Evolutionary conservation across 2,329 filamentous ascomycete species (phyloP).

Genomic region (Lizonia empirigonia): DNA sequence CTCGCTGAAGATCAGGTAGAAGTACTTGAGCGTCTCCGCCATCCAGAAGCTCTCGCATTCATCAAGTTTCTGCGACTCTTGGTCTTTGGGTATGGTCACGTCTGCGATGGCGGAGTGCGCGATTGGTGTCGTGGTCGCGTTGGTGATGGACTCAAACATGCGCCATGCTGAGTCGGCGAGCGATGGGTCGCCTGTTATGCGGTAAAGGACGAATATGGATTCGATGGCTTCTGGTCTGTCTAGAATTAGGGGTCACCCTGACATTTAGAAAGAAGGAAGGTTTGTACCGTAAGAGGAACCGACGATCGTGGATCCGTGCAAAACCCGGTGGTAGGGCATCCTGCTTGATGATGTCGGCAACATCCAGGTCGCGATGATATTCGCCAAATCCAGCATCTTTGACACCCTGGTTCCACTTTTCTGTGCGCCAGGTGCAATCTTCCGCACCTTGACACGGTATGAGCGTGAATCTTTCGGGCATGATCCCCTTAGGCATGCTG

Average conservation of each 20-base stretch:
- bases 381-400: constrained; percentile 21
- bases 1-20: constrained; percentile 78
- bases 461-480: constrained; percentile 57
- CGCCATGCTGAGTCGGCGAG: constrained; percentile 85
- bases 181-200: constrained; percentile 76
- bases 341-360: constrained; percentile 42
- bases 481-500: constrained; percentile 56
- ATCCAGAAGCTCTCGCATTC: constrained; percentile 78
- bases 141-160: constrained; percentile 78
- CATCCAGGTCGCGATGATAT: constrained; percentile 23
- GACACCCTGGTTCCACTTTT: constrained; percentile 51
- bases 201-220: constrained; percentile 87
- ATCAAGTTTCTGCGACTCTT: constrained; percentile 38
- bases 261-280: constrained; percentile 9
- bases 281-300: constrained; percentile 51
- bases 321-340: constrained; percentile 51
- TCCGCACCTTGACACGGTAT: constrained; percentile 51
- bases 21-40: constrained; percentile 91
- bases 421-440: constrained; percentile 53
- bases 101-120: constrained; percentile 74
- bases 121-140: constrained; percentile 67
- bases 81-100: constrained; percentile 55
- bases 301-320: constrained; percentile 43
- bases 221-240: constrained; percentile 84
- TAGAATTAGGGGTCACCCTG: background rate